Evolutionary conservation across 352 stramenopile species (phyloP).

Genomic region (Phytophthora pluvialis): DNA sequence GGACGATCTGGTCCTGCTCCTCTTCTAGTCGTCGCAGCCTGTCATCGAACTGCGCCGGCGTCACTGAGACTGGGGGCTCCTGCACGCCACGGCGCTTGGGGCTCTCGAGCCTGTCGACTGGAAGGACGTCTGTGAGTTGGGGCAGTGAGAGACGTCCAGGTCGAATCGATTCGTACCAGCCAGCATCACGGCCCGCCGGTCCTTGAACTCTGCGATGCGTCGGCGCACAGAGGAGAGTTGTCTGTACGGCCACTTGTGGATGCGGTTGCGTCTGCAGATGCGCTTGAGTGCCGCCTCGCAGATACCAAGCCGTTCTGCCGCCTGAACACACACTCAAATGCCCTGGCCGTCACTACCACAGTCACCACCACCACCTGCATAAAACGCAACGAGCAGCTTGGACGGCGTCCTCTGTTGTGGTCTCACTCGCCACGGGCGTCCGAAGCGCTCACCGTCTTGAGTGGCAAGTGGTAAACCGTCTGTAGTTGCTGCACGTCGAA

Average conservation of each 20-base stretch:
- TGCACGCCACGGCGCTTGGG: background rate
- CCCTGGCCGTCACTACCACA: conserved; percentile 25
- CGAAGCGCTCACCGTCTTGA: conserved; percentile 59
- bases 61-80: background rate
- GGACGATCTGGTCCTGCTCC: conserved; percentile 42
- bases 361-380: background rate
- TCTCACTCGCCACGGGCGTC: background rate
- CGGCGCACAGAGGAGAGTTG: conserved; percentile 65
- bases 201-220: conserved; percentile 50
- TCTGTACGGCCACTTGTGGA: conserved; percentile 79
- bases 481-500: conserved; percentile 66
- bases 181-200: conserved; percentile 7
- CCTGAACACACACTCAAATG: conserved; percentile 43
- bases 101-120: conserved; percentile 2
- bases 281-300: conserved; percentile 87
- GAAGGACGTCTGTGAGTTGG: background rate
- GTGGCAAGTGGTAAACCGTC: conserved; percentile 70
- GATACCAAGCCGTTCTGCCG: conserved; percentile 58
- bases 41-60: conserved; percentile 9
- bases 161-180: conserved; percentile 7
- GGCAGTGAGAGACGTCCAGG: background rate
- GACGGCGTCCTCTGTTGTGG: no score
- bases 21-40: conserved; percentile 37
- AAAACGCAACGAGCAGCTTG: conserved; percentile 6
- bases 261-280: conserved; percentile 74